Conservation (phyloP, 2,329 filamentous ascomycete species). For the Diaporthe amygdali region DNA sequence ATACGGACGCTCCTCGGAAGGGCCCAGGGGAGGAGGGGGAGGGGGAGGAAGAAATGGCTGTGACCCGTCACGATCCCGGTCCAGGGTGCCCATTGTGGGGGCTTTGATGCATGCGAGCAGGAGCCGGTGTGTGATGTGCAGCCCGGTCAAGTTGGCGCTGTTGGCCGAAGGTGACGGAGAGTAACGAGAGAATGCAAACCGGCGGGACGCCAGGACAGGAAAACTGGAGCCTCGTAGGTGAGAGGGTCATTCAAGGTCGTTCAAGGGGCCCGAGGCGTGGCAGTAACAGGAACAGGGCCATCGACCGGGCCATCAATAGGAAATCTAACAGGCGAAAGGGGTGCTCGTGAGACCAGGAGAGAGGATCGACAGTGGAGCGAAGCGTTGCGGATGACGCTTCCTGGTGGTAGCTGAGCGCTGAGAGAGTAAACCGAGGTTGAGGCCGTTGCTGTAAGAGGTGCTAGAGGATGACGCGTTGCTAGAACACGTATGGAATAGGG, state of each 20-base stretch:
- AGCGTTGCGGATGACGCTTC: neutral
- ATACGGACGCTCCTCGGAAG: conserved; percentile 37
- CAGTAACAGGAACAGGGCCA: neutral
- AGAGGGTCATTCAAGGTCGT: neutral
- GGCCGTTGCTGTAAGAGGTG: neutral
- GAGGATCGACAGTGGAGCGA: neutral
- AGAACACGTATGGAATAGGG: neutral
- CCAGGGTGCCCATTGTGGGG: conserved; percentile 15
- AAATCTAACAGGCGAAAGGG: neutral
- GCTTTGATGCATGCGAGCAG: conserved; percentile 8
- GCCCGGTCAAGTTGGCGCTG: neutral
- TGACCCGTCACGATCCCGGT: neutral
- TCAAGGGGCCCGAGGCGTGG: neutral
- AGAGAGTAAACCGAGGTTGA: neutral
- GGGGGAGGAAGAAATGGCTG: neutral
- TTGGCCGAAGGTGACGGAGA: neutral
- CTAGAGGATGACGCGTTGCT: neutral
- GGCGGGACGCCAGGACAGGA: neutral
- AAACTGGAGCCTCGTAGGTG: neutral
- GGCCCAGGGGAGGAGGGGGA: neutral
- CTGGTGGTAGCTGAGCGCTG: neutral
- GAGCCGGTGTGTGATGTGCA: neutral
- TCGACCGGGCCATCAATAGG: neutral
- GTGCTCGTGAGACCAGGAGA: neutral
- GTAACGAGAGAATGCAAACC: neutral